Evolutionary conservation across 495 filamentous ascomycete species (phyloP), one percentile per base, ranked within the genome.

Genomic region (Rostrohypoxylon terebratum): DNA sequence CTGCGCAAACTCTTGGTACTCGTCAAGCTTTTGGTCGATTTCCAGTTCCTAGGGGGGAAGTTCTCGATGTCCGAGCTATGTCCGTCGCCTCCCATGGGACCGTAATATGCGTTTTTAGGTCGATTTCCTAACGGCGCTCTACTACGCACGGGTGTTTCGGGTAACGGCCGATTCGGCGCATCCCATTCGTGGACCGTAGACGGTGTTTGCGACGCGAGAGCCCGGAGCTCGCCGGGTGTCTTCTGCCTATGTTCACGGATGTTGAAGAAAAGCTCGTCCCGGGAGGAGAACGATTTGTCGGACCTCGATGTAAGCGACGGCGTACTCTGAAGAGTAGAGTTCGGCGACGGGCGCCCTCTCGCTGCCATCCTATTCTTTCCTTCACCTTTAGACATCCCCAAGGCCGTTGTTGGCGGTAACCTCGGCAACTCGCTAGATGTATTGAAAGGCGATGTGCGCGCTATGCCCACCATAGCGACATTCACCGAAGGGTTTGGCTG

Each of bases 1-100:
- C 76, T 74, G 20, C 66, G 44, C 63, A 61, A 9, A 42, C 76
- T 76, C 53, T 76, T 76, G 5, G 68, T 45, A 51, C 71, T 78
- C 68, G 71, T 78, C 58, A 65, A 40, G 25, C 71, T 78, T 34
- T 50, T 59, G 10, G 63, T 50, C 16, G 63, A 48, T 58, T 66
- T 71, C 60, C 65, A 59, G 40, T 58, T 76, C 47, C 68, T 73
- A 4, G 72, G 69, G 0, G 67, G 16, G 6, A 48, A 21, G 1
- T 42, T 69, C 31, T 58, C 57, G 0, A 69, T 48, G 1, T 45
- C 68, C 13, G 47, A 48, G 16, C 62, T 40, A 13, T 16, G 48
- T 14, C 25, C 54, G 16, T 36, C 62, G 45, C 50, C 51, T 31
- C 55, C 47, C 5, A 48, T 36, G 11, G 54, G 21, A 4, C 40